A percentile compares a stretch with the other conserved stretches of the same genome.
Conservation (phyloP, 1,284 basidiomycete species). For the Termitomyces sp. region DNA sequence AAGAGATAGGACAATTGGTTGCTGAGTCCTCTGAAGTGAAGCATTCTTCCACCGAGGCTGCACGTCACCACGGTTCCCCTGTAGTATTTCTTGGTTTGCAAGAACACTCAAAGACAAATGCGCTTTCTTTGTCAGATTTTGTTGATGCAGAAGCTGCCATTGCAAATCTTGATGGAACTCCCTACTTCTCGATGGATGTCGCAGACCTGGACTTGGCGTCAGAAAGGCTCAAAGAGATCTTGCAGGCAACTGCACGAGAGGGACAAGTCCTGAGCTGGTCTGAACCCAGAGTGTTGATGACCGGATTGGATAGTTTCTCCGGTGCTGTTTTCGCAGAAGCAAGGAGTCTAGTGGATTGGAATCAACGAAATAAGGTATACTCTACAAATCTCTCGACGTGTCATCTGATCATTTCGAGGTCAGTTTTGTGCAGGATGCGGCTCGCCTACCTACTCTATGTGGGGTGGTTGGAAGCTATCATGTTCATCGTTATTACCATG, state of each 20-base stretch:
- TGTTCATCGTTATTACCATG: conserved; percentile 75
- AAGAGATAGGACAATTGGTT: conserved; percentile 42
- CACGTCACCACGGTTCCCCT: conserved; percentile 51
- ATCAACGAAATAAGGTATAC: conserved; percentile 72
- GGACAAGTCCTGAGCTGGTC: conserved; percentile 51
- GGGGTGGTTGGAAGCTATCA: conserved; percentile 93
- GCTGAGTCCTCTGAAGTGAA: conserved; percentile 30
- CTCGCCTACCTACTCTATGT: conserved; percentile 76
- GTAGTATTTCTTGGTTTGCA: conserved; percentile 69
- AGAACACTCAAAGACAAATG: conserved; percentile 46
- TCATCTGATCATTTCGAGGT: background rate
- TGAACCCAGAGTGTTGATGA: conserved; percentile 64
- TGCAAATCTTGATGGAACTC: conserved; percentile 62
- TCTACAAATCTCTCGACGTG: background rate
- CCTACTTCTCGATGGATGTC: conserved; percentile 80
- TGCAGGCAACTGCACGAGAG: conserved; percentile 37
- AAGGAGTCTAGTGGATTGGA: conserved; percentile 86
- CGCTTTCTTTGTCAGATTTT: conserved; percentile 61
- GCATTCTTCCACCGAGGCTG: conserved; percentile 52
- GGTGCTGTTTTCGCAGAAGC: conserved; percentile 75
- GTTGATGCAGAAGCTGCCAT: conserved; percentile 41
- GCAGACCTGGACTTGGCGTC: conserved; percentile 41
- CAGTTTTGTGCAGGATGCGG: conserved; percentile 91
- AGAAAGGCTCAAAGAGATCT: conserved; percentile 36
- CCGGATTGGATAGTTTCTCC: conserved; percentile 48